Evolutionary conservation across 768 basidiomycete genomes (phyloP).

Genomic region (Thelephora aurantiotincta): DNA sequence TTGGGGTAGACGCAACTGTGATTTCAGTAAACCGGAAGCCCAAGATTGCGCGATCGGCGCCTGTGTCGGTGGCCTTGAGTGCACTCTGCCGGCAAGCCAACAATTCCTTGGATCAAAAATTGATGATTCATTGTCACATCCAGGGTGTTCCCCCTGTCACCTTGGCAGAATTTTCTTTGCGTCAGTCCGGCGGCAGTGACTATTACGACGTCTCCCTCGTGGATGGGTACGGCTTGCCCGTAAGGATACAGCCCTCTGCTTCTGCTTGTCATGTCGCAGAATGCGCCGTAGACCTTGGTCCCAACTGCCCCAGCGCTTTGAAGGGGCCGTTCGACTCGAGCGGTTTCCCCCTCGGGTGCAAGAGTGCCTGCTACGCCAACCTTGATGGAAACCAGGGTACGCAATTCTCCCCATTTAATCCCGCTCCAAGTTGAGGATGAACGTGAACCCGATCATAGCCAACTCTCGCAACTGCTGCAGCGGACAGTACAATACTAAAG

Average conservation of each 20-base stretch:
- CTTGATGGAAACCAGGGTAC: constrained; percentile 15
- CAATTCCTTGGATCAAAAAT: not conserved
- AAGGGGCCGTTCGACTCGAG: constrained; percentile 18
- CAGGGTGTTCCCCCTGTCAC: constrained; percentile 20
- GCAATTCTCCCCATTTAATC: not conserved
- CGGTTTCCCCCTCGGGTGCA: constrained; percentile 18
- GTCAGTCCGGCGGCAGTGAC: constrained; percentile 13
- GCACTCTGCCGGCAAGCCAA: constrained; percentile 36
- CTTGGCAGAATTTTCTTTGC: constrained; percentile 20
- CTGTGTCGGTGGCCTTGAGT: constrained; percentile 54
- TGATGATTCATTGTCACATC: not conserved
- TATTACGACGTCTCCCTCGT: constrained; percentile 18
- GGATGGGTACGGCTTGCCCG: constrained; percentile 21
- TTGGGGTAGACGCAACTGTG: constrained; percentile 35
- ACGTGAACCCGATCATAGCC: constrained; percentile 3
- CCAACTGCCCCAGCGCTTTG: constrained; percentile 17
- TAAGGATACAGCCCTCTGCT: constrained; percentile 18
- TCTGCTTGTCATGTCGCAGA: constrained; percentile 19
- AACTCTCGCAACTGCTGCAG: constrained; percentile 21
- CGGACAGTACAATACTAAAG: constrained; percentile 16
- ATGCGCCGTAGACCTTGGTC: constrained; percentile 23
- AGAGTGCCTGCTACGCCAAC: constrained; percentile 18
- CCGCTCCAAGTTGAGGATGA: not conserved
- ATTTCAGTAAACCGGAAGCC: constrained; percentile 34
- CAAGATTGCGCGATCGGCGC: constrained; percentile 53